Evolutionary conservation across 2,329 filamentous ascomycete genomes (phyloP).

Genomic region (Capronia americana): DNA sequence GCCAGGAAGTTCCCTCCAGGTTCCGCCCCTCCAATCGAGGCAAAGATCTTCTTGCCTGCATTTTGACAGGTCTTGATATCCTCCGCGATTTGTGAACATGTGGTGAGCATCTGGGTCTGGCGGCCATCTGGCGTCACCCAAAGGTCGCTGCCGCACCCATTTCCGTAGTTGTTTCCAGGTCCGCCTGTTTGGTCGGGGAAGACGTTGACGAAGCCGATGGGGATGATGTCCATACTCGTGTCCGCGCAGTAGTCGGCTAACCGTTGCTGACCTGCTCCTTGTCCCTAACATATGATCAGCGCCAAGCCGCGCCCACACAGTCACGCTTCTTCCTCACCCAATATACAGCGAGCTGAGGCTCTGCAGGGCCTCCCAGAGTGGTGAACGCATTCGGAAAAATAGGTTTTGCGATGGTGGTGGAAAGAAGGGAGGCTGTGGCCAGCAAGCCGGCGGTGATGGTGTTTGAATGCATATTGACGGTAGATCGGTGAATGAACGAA

Average conservation of each 20-base stretch:
- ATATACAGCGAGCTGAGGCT: conserved; percentile 59
- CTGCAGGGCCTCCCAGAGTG: conserved; percentile 8
- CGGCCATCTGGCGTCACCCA: conserved; percentile 41
- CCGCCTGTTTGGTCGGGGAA: conserved; percentile 58
- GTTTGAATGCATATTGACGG: conserved; percentile 32
- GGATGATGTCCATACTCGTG: conserved; percentile 61
- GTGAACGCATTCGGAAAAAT: conserved; percentile 41
- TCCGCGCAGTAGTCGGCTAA: conserved; percentile 60
- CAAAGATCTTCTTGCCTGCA: conserved; percentile 71
- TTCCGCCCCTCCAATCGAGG: conserved; percentile 74
- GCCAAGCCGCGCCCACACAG: conserved; percentile 26
- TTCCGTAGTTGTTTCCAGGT: conserved; percentile 63
- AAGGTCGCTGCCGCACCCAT: conserved; percentile 57
- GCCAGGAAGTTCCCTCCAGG: conserved; percentile 72
- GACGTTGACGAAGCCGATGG: conserved; percentile 61
- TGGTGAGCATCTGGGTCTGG: conserved; percentile 50
- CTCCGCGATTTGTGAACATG: conserved; percentile 53
- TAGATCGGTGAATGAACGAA: conserved; percentile 10
- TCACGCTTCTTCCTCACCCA: conserved; percentile 48
- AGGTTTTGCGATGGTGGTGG: conserved; percentile 45
- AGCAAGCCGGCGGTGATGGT: conserved; percentile 36
- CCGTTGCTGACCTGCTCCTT: conserved; percentile 57
- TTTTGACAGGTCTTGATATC: conserved; percentile 66
- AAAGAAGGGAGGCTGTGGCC: conserved; percentile 36
- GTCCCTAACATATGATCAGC: conserved; percentile 50